Base-by-base conservation (phyloP, 169 alveolate genomes). In the Neospora caninum region DNA sequence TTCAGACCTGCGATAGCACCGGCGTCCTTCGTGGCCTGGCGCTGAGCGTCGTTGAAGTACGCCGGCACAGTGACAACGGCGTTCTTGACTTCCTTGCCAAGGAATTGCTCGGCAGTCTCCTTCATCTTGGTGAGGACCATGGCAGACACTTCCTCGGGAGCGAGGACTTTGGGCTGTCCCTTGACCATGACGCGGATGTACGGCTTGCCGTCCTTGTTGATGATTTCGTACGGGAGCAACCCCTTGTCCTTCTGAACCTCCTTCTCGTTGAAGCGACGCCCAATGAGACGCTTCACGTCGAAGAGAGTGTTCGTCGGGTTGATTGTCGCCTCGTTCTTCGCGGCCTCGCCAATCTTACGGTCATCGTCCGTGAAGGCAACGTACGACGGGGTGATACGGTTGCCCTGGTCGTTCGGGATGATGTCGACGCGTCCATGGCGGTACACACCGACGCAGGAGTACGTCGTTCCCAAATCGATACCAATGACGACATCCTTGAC, bases 21-120 rank as follows among this genome's bases (percentile, higher is more conserved):
- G 38, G 99, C 99, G 88, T 94, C 99, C 98, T 99, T 99, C 70
- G 99, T 99, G 64, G 99, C 99, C 97, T 99, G 99, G 93, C 99
- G 98, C 97, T 99, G 99, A 4, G 99, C 99, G 96, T 99, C 99
- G 97, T 99, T 99, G 98, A 99, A 99, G 97, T 99, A 99, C 39
- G 99, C 99, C 18, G 97, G 97, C 73, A 96, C 97, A 13, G 97
- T 96, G 88, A 96, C 91, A 34, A 96, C 97, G 9, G 97, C 97
- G 67, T 92, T 78, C 87, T 98, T 98, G 42, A 99, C 99, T 67
- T 98, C 98, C 96, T 97, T 98, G 69, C 99, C 99, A 91, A 99
- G 97, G 96, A 98, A 99, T 88, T 98, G 98, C 95, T 99, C 99
- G 41, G 99, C 99, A 70, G 98, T 98, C 96, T 98, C 99, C 97